These are phyloP conservation scores for Aaosphaeria arxii DNA, from an alignment of 2,329 filamentous ascomycete species.

Conservation along the genomic window DNA sequence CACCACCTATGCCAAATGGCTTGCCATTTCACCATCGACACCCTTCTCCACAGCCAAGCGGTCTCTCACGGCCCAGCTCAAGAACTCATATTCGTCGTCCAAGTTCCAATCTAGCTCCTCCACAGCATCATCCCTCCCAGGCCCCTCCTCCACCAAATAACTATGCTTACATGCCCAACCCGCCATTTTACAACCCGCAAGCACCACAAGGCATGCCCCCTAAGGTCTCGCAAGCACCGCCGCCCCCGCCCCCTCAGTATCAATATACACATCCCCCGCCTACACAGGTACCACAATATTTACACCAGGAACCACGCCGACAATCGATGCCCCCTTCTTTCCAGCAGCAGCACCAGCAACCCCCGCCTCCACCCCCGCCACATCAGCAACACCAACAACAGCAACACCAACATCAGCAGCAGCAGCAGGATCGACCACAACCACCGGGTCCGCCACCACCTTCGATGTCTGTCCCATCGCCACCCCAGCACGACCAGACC, in stretches of 20 bases:
- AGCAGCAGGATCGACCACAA: constrained; percentile 50
- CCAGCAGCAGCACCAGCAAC: constrained; percentile 59
- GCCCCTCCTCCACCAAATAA: constrained; percentile 63
- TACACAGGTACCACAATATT: constrained; percentile 61
- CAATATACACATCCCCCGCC: constrained; percentile 44
- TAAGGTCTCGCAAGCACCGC: constrained; percentile 30
- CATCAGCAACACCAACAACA: constrained; percentile 71
- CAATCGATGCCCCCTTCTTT: constrained; percentile 72
- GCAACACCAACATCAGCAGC: constrained; percentile 61
- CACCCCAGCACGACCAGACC: constrained; percentile 53
- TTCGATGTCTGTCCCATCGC: constrained; percentile 40
- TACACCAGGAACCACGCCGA: constrained; percentile 72
- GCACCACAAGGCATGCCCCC: constrained; percentile 49
- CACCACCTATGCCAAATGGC: constrained; percentile 80
- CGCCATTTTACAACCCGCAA: constrained; percentile 77
- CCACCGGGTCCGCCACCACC: constrained; percentile 46
- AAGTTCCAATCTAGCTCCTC: constrained; percentile 70
- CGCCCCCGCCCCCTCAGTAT: constrained; percentile 41
- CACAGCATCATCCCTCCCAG: constrained; percentile 59
- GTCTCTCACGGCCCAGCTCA: constrained; percentile 73
- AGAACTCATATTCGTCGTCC: constrained; percentile 74
- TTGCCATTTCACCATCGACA: constrained; percentile 69
- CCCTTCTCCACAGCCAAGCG: constrained; percentile 77
- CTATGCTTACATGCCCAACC: constrained; percentile 82
- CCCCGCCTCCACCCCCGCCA: background rate